phyloP scores from a whole-genome alignment of 306 rosid species.

The Prunus salicina region DNA sequence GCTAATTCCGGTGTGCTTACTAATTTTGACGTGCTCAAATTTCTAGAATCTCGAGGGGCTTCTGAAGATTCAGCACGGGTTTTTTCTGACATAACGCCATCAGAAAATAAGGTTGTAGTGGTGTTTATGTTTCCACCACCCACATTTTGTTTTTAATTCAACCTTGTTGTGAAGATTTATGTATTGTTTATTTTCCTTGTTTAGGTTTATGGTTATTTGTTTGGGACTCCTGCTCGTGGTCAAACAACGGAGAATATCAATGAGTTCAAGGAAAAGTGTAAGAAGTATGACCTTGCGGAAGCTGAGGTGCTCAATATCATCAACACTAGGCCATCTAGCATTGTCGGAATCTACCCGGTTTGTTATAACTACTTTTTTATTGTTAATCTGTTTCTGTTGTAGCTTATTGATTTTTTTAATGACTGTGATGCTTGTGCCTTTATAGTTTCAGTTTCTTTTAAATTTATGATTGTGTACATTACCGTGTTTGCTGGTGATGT shows the following conservation, averaged over 20 bases:
- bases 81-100: constrained; percentile 57
- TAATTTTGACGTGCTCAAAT: constrained; percentile 70
- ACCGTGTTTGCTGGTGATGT: not conserved
- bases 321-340: constrained; percentile 51
- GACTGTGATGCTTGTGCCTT: not conserved
- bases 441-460: not conserved
- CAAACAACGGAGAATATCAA: constrained; percentile 53
- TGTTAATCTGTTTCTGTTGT: not conserved
- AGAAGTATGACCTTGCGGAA: constrained; percentile 54
- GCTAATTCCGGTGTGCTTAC: constrained; percentile 57
- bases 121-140: not conserved
- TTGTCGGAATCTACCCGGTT: constrained; percentile 52
- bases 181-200: not conserved
- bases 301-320: constrained; percentile 73
- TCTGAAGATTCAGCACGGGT: constrained; percentile 58
- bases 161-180: not conserved
- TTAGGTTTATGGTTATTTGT: constrained; percentile 74
- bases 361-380: not conserved
- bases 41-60: constrained; percentile 72
- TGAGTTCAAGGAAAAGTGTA: constrained; percentile 49
- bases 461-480: not conserved
- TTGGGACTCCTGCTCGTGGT: constrained; percentile 43
- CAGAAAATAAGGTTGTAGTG: constrained; percentile 63
- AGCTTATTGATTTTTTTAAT: not conserved
- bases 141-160: not conserved